Conservation (phyloP, 192 early-diverging fungal genomes). For the Endogone sp. region DNA sequence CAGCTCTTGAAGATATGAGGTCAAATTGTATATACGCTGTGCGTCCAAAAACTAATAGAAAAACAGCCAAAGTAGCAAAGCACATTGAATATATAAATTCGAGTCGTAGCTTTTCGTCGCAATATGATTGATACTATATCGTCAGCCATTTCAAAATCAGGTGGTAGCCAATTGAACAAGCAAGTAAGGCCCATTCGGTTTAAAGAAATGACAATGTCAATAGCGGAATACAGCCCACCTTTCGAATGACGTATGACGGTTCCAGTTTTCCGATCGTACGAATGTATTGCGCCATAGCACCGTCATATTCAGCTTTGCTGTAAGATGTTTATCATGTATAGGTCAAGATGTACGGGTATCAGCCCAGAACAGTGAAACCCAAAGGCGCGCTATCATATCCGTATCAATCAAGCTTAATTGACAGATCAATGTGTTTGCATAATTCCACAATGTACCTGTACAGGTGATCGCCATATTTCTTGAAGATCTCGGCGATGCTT, state of each 20-base stretch:
- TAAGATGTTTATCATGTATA: not conserved
- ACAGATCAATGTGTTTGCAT: too few species aligned
- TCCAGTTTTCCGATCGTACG: conserved; percentile 90
- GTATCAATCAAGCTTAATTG: too few species aligned
- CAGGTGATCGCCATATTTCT: conserved; percentile 92
- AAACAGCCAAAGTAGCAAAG: not conserved
- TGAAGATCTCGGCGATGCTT: conserved; percentile 89
- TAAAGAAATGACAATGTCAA: not conserved
- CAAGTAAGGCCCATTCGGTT: not conserved
- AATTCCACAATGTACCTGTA: conserved; percentile 56
- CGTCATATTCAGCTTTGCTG: conserved; percentile 79
- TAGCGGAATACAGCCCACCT: conserved; percentile 37
- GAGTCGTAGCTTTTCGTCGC: too few species aligned
- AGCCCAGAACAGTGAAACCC: too few species aligned
- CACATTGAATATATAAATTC: not conserved
- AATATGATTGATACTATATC: not conserved
- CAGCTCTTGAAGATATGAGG: conserved; percentile 84
- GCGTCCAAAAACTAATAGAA: conserved; percentile 77
- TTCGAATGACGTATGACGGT: conserved; percentile 95
- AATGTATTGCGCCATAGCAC: conserved; percentile 89
- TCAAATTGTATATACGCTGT: conserved; percentile 86
- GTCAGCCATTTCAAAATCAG: not conserved
- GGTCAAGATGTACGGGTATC: not conserved
- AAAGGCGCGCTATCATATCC: too few species aligned
- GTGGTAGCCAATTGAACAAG: not conserved